Conservation (phyloP, 2,329 filamentous ascomycete genomes). For the Akanthomyces lecanii region DNA sequence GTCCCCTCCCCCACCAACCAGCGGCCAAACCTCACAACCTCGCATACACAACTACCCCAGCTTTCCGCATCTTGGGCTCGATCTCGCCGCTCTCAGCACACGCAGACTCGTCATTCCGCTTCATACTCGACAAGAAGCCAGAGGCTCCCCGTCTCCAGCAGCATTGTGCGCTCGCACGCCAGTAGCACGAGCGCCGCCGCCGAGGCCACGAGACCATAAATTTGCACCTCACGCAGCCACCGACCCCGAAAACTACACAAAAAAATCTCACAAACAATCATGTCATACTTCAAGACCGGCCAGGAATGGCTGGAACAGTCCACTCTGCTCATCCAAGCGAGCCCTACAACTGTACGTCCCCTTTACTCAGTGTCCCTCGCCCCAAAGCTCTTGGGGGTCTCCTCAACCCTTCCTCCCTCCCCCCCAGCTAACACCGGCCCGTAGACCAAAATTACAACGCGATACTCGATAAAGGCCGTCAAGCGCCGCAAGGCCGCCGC, state of each 20-base stretch:
- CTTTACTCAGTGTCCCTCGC: too few relatives aligned
- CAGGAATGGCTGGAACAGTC: slow-evolving; percentile 93
- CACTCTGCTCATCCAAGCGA: slow-evolving; percentile 75
- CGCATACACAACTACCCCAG: slow-evolving; percentile 3
- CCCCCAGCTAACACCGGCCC: background rate
- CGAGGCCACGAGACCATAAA: slow-evolving; percentile 7
- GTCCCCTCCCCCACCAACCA: slow-evolving; percentile 4
- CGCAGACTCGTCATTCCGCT: background rate
- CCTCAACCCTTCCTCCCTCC: background rate
- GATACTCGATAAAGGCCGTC: slow-evolving; percentile 68
- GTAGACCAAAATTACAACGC: slow-evolving; percentile 89
- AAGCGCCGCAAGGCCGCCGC: slow-evolving; percentile 22
- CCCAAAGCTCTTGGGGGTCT: too few relatives aligned
- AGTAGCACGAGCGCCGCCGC: background rate
- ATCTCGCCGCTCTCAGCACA: background rate
- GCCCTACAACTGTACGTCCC: slow-evolving; percentile 69
- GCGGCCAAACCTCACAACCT: slow-evolving; percentile 4
- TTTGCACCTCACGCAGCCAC: background rate
- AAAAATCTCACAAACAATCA: slow-evolving; percentile 32
- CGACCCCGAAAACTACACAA: background rate
- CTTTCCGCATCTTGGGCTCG: slow-evolving; percentile 1
- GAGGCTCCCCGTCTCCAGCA: too few relatives aligned
- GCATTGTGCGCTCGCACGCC: background rate
- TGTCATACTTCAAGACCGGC: slow-evolving; percentile 79
- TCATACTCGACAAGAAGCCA: background rate